phyloP scores from a whole-genome alignment of 1,284 basidiomycete species.

The Binderoboletus segoi region DNA sequence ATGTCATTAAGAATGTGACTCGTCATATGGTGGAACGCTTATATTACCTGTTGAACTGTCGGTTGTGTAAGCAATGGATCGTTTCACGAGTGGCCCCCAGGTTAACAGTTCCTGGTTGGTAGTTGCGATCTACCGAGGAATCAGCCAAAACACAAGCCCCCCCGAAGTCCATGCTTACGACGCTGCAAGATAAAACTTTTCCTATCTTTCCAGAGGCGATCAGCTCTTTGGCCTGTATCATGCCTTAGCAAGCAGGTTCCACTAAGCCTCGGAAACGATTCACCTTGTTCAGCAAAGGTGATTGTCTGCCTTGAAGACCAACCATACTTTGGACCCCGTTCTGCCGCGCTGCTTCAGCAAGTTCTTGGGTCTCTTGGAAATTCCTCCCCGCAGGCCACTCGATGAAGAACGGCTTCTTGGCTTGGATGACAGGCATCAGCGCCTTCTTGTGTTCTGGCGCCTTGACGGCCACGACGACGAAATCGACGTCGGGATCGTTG shows the following conservation, averaged over 20 bases:
- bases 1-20: not conserved
- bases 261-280: not conserved
- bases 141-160: not conserved
- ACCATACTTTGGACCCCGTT: slow-evolving; percentile 11
- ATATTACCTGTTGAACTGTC: slow-evolving; percentile 7
- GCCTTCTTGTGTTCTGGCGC: slow-evolving; percentile 14
- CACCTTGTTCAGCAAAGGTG: slow-evolving; percentile 14
- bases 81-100: slow-evolving; percentile 15
- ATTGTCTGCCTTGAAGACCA: slow-evolving; percentile 17
- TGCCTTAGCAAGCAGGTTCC: not conserved
- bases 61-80: slow-evolving; percentile 4
- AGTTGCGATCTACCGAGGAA: slow-evolving; percentile 3
- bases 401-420: slow-evolving; percentile 17
- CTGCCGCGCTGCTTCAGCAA: slow-evolving; percentile 13
- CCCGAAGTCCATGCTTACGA: slow-evolving; percentile 1
- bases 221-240: slow-evolving; percentile 14
- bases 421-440: slow-evolving; percentile 15
- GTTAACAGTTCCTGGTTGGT: slow-evolving; percentile 2
- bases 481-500: slow-evolving; percentile 16
- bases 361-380: slow-evolving; percentile 12
- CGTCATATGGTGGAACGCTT: not conserved
- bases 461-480: slow-evolving; percentile 17
- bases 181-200: slow-evolving; percentile 15
- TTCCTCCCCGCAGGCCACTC: slow-evolving; percentile 18
- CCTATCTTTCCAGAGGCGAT: slow-evolving; percentile 13